Conservation (phyloP, 805 yeast genomes). For the Yarrowia sp. region DNA sequence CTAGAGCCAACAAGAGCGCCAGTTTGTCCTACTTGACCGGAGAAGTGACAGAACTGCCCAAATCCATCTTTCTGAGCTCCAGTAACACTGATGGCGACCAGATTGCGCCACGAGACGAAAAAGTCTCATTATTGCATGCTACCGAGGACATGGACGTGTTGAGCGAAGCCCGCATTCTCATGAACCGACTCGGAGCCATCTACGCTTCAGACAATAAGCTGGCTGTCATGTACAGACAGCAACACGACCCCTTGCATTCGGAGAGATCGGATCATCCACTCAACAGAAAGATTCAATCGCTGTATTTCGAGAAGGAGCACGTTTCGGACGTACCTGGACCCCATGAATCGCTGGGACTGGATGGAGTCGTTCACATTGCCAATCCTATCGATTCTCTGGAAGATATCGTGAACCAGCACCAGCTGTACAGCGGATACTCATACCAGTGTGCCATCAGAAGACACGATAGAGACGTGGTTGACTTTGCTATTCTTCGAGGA, state of each 20-base stretch:
- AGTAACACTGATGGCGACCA: background rate
- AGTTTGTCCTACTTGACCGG: constrained; percentile 6
- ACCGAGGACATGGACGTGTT: constrained; percentile 11
- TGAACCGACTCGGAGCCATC: constrained; percentile 39
- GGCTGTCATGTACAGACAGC: constrained; percentile 21
- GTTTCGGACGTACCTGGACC: constrained; percentile 15
- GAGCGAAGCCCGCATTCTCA: constrained; percentile 26
- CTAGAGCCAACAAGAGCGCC: constrained; percentile 4
- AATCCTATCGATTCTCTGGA: constrained; percentile 13
- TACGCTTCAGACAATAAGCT: constrained; percentile 15
- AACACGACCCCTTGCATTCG: constrained; percentile 21
- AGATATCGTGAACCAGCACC: constrained; percentile 32
- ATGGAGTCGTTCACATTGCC: constrained; percentile 2
- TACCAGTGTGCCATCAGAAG: constrained; percentile 1
- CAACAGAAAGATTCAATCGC: constrained; percentile 24
- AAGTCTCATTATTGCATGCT: constrained; percentile 11
- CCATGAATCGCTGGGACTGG: constrained; percentile 23
- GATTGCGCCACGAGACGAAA: constrained; percentile 23
- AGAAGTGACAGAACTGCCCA: constrained; percentile 2
- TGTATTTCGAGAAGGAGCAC: constrained; percentile 26
- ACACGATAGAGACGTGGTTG: constrained; percentile 22
- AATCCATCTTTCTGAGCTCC: constrained; percentile 8
- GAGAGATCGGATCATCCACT: constrained; percentile 19
- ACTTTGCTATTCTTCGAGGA: constrained; percentile 18
- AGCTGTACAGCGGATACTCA: constrained; percentile 12